phyloP scores from a whole-genome alignment of 352 stramenopile species.

The Globisporangium iwayamae region DNA sequence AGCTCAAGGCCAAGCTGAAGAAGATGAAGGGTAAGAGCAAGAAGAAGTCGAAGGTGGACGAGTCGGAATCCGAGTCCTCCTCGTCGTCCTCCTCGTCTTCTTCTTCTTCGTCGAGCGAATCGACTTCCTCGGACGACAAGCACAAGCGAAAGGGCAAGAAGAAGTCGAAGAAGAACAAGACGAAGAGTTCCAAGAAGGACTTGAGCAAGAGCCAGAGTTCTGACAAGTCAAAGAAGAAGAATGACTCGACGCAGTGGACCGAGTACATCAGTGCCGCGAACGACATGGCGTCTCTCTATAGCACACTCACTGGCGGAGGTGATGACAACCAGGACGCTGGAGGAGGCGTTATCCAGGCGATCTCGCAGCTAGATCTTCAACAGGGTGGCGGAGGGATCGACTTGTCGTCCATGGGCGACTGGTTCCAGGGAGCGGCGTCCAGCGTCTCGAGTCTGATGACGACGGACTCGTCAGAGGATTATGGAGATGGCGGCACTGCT shows the following conservation, averaged over 20 bases:
- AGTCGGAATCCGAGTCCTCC: slow-evolving; percentile 13
- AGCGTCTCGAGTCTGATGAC: slow-evolving; percentile 10
- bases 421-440: slow-evolving; percentile 12
- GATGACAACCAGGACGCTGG: background rate
- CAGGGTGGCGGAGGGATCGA: slow-evolving; percentile 9
- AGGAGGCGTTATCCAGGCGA: background rate
- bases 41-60: background rate
- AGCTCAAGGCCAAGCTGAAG: slow-evolving; percentile 19
- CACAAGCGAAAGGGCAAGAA: slow-evolving; percentile 29
- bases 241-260: slow-evolving; percentile 6
- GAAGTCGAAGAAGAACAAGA: slow-evolving; percentile 15
- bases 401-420: slow-evolving; percentile 13
- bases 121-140: slow-evolving; percentile 24
- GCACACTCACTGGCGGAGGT: background rate
- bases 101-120: slow-evolving; percentile 11
- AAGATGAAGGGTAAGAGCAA: slow-evolving; percentile 15
- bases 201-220: slow-evolving; percentile 1
- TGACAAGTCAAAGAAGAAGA: slow-evolving; percentile 2
- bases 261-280: slow-evolving; percentile 11
- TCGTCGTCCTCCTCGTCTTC: slow-evolving; percentile 11
- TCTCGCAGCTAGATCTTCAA: background rate
- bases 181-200: slow-evolving; percentile 13
- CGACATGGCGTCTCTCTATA: slow-evolving; percentile 15
- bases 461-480: background rate
- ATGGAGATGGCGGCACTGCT: background rate